Percentiles rank a stretch among this genome's conserved stretches.
Evolutionary conservation across 371 early-diverging fungal genomes (phyloP).

Genomic region (Circinella umbellata): DNA sequence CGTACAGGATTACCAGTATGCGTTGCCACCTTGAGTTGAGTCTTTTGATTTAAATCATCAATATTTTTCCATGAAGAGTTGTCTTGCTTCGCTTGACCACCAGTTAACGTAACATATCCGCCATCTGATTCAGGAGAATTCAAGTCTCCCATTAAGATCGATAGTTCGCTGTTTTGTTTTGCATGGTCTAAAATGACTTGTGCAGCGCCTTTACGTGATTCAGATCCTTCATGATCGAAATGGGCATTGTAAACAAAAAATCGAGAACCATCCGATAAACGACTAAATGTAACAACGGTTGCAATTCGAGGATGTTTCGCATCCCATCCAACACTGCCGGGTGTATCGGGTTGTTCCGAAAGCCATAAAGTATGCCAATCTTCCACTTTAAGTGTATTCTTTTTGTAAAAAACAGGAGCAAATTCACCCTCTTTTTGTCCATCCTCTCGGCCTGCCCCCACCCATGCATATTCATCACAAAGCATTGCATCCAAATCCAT

Average conservation of each 20-base stretch:
- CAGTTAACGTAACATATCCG: constrained; percentile 40
- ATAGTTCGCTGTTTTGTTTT: background rate
- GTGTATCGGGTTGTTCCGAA: constrained; percentile 43
- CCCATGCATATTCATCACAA: constrained; percentile 51
- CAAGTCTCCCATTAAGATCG: constrained; percentile 45
- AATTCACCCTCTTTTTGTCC: constrained; percentile 54
- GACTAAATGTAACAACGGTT: constrained; percentile 39
- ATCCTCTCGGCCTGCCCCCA: constrained; percentile 54
- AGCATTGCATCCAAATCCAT: constrained; percentile 49
- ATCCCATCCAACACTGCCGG: constrained; percentile 49
- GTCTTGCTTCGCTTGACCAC: constrained; percentile 8
- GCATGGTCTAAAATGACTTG: constrained; percentile 20
- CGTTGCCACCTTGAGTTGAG: constrained; percentile 20
- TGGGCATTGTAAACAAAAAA: constrained; percentile 46
- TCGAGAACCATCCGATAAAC: constrained; percentile 19
- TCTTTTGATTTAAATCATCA: constrained; percentile 28
- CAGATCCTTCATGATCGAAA: constrained; percentile 39
- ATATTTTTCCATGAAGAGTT: constrained; percentile 38
- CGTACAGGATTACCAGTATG: constrained; percentile 34
- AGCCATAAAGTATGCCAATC: constrained; percentile 47
- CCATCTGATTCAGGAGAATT: constrained; percentile 45
- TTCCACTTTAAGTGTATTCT: constrained; percentile 31
- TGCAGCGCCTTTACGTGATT: constrained; percentile 35
- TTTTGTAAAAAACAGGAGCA: constrained; percentile 48
- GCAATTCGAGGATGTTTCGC: constrained; percentile 45